Evolutionary conservation across 129 eudicot species (phyloP), one percentile per base, ranked within the genome.

Genomic region (Artemisia tridentata): DNA sequence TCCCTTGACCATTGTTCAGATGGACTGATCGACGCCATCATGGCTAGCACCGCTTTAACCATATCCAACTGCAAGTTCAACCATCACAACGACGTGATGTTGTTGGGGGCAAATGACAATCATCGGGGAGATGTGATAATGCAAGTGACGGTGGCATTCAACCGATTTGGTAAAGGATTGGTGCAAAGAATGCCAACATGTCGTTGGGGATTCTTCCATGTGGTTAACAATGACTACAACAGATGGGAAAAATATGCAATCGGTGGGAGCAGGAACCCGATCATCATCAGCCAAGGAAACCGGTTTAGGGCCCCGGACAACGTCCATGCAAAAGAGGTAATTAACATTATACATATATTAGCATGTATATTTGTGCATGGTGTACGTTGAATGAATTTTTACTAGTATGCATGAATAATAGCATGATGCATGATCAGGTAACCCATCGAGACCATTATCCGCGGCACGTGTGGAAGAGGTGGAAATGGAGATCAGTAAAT

Each of bases 281-380:
- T 91, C 72, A 92, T 92, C 72, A 75, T 92, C 45, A 88, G 98
- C 88, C 96, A 92, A 74, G 98, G 98, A 16, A 92, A 88, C 81
- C 79, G 98, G 3, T 92, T 92, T 80, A 81, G 82, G 73, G 96
- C 91, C 34, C 64, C 90, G 0, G 76, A 82, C 13, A 72, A 86
- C 61, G 66, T 56, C 47, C 61, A 45, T 49, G 77, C 91, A n/a
- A 92, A 86, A 72, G 88, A 88, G 91, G 97, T 90, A 77, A 17
- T 16, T 47, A 14, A 38, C 45, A 5, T 8, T 16, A 14, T 23
- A 38, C 11, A 38, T 38, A 38, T 38, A 38, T 7, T 7, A 7
- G 45, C 45, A 38, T 31, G 34, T 4, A 29, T 29, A 29, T 4
- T 3, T 34, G 41, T 6, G 34, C 34, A 3, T 29, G 34, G 0